These are phyloP conservation scores for Triticum monococcum DNA, from an alignment of 176 grass and related monocot genomes.

Conservation along the genomic window DNA sequence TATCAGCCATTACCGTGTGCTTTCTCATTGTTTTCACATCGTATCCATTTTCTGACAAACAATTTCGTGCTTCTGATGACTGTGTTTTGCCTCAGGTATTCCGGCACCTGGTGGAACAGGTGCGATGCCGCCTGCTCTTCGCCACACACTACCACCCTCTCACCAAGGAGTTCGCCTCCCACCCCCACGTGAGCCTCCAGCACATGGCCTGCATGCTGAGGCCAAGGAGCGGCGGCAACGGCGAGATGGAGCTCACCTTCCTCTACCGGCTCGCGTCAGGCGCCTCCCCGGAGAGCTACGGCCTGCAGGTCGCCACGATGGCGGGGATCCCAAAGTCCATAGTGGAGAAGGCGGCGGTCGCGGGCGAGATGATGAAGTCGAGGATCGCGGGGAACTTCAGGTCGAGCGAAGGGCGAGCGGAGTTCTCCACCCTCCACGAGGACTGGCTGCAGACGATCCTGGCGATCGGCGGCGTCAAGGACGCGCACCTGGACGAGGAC, in stretches of 20 bases:
- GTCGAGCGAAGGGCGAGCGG: slow-evolving; percentile 64
- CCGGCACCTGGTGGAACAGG: slow-evolving; percentile 76
- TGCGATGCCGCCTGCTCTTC: slow-evolving; percentile 83
- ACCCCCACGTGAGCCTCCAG: slow-evolving; percentile 78
- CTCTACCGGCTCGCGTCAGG: slow-evolving; percentile 72
- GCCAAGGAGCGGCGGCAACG: slow-evolving; percentile 26
- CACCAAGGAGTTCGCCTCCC: slow-evolving; percentile 86
- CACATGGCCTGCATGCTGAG: slow-evolving; percentile 87
- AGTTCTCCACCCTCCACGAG: slow-evolving; percentile 86
- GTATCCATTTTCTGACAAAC: neutral
- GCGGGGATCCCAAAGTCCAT: slow-evolving; percentile 67
- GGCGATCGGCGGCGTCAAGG: slow-evolving; percentile 28
- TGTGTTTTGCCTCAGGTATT: slow-evolving; percentile 56
- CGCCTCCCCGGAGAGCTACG: slow-evolving; percentile 86
- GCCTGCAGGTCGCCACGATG: slow-evolving; percentile 83
- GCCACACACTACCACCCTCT: slow-evolving; percentile 93
- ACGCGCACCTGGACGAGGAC: slow-evolving; percentile 56
- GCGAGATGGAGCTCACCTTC: slow-evolving; percentile 65
- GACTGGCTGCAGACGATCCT: slow-evolving; percentile 70
- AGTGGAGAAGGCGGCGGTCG: slow-evolving; percentile 46
- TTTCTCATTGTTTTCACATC: neutral
- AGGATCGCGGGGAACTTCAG: slow-evolving; percentile 64
- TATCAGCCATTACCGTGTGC: neutral
- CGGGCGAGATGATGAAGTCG: slow-evolving; percentile 65
- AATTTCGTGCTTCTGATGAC: slow-evolving; percentile 5